Base-by-base conservation (phyloP, 345 rosid species). In the Boechera retrofracta region DNA sequence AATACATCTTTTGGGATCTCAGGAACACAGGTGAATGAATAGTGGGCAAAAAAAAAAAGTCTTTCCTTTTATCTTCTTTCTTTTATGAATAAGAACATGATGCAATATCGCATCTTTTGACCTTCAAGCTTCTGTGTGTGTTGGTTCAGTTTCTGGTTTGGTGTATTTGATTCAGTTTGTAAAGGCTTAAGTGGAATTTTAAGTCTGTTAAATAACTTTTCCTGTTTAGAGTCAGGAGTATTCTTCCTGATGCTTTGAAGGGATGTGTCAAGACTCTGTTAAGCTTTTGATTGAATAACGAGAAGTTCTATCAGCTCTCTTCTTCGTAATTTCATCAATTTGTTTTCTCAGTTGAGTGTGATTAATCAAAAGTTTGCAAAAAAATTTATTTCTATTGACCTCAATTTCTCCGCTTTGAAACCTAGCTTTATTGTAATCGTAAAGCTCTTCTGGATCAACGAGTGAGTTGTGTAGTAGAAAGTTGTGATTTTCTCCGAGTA, bases 61-160 rank as follows among this genome's bases (percentile, higher is more conserved):
- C 69, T 9, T 63, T 73, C 70, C 44, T 51, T 72, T 29, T 44
- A 44, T 42, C 47, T 64, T 21, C 3, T 3, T 57, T 28, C 21
- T n/a, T 15, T 65, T 13, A 76, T 60, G 56, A 76, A 76, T 68
- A 63, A 77, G 53, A 70, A 77, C 38, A 21, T 52, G 47, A 69
- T 70, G 75, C 52, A 69, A 44, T 48, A 16, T 76, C 18, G 49
- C 64, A 76, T 76, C 59, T 56, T 51, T 53, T 48, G 36, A 54
- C 47, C 11, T 55, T 51, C 0, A 58, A 70, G 44, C 64, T 53
- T 70, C 12, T 28, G 6, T 72, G 62, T 42, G 63, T 18, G 69
- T 64, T 64, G 28, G 12, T 57, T 75, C 11, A 12, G 26, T 48
- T 67, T 64, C 29, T 54, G 7, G 33, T 42, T 72, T 71, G 57